Base-by-base conservation (phyloP, 306 rosid species). In the Cicer bijugum region DNA sequence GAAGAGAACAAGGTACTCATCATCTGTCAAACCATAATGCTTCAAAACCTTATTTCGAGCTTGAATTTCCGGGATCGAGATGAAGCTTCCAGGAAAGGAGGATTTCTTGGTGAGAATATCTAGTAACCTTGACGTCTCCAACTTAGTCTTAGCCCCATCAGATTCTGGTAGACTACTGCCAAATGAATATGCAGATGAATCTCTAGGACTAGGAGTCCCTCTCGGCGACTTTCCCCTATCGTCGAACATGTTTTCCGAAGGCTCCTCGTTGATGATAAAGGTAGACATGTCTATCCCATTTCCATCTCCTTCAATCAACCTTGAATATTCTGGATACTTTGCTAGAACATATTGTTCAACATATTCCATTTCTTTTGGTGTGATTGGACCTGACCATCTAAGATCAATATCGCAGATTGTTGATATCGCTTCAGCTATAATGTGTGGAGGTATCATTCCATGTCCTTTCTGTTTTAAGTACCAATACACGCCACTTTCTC, bases 381-480 rank as follows among this genome's bases (percentile, higher is more conserved):
- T 93, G 72, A 90, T 90, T 11, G 96, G 98, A 55, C 93, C 98
- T 15, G 98, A 93, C 91, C 95, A 93, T 85, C 93, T 87, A 7
- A 93, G 74, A 67, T 89, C 98, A 57, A 92, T 86, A 44, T 89
- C 92, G 2, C 73, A 86, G 57, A 90, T 85, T 1, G 83, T 84
- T 71, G 97, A 90, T 51, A 90, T 88, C 55, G 91, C 93, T 85
- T 90, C 92, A 14, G 92, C 96, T 71, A 88, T 81, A 80, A 90
- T 83, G 81, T 90, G 88, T 65, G 96, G 77, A 11, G 96, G 96
- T 57, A 90, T 83, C 80, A 90, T 65, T 23, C 67, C 72, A 16
- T 82, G 83, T 7, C 85, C 85, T 75, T 86, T 88, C 96, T 90
- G 87, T 51, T 79, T 72, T 28, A 35, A 3, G 55, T 50, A 16